Conservation (phyloP, 2,329 filamentous ascomycete species). For the Alternaria arborescens region DNA sequence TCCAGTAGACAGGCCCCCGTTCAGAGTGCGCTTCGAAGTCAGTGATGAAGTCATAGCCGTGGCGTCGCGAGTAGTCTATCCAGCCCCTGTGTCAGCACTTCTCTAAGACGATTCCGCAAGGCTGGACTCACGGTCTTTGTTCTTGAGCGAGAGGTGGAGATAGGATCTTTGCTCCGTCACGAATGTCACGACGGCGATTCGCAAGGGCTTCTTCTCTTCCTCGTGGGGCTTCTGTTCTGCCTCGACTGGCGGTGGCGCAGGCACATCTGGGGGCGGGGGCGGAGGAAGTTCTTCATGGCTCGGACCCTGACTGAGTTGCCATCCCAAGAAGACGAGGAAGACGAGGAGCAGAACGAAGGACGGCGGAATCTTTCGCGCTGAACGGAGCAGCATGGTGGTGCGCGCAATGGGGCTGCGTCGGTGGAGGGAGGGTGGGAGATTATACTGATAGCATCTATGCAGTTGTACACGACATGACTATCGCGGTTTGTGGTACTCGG, state of each 20-base stretch:
- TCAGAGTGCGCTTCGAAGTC: conserved; percentile 49
- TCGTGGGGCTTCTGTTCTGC: conserved; percentile 4
- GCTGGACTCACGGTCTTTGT: conserved; percentile 46
- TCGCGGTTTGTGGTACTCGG: conserved; percentile 22
- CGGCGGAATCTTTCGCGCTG: conserved; percentile 31
- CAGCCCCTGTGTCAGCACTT: conserved; percentile 7
- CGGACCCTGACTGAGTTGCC: conserved; percentile 38
- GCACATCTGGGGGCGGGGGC: neutral
- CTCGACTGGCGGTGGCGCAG: conserved; percentile 1
- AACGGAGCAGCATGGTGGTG: conserved; percentile 39
- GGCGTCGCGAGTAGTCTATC: conserved; percentile 51
- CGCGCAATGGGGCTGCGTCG: neutral
- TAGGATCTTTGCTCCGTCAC: conserved; percentile 50
- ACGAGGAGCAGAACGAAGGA: conserved; percentile 35
- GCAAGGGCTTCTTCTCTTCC: conserved; percentile 26
- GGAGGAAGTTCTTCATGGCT: conserved; percentile 25
- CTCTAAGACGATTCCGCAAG: neutral
- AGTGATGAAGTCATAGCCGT: conserved; percentile 52
- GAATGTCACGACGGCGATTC: conserved; percentile 50
- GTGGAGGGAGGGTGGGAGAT: neutral
- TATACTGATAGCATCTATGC: neutral
- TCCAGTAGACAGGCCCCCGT: conserved; percentile 46
- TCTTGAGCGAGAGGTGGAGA: conserved; percentile 48
- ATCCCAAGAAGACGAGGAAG: conserved; percentile 44
- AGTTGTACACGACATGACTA: neutral